Percentiles rank a stretch among this genome's conserved stretches.
These are phyloP conservation scores for Pseudogymnoascus sp. DNA, from an alignment of 2,329 filamentous ascomycete species.

Conservation along the genomic window DNA sequence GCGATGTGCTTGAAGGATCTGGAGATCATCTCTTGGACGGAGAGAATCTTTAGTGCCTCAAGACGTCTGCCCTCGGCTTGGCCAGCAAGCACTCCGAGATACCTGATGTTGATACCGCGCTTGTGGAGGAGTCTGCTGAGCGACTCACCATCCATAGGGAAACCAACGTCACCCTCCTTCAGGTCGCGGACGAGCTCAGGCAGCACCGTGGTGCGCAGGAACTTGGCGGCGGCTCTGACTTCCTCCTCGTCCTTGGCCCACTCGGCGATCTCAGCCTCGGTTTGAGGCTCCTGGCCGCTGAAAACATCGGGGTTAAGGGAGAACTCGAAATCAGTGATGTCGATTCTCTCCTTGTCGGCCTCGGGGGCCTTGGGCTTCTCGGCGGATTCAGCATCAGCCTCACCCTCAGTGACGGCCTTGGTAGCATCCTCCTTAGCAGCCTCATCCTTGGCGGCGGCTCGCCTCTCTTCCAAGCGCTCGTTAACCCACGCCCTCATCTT, in stretches of 20 bases:
- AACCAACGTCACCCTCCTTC: conserved; percentile 85
- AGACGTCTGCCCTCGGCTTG: conserved; percentile 64
- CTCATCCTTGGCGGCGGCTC: conserved; percentile 32
- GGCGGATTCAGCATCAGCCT: conserved; percentile 28
- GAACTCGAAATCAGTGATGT: conserved; percentile 80
- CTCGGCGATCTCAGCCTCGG: conserved; percentile 79
- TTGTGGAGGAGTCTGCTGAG: conserved; percentile 85
- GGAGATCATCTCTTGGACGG: conserved; percentile 88
- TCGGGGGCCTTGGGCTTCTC: conserved; percentile 18
- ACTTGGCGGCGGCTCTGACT: conserved; percentile 74
- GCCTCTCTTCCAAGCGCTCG: conserved; percentile 61
- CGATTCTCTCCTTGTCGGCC: conserved; percentile 54
- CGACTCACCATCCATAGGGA: conserved; percentile 97
- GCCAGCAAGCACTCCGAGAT: conserved; percentile 76
- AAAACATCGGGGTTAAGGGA: conserved; percentile 92
- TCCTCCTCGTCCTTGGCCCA: conserved; percentile 78
- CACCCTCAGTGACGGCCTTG: conserved; percentile 30
- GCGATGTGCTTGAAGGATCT: conserved; percentile 91
- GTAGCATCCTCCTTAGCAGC: conserved; percentile 21
- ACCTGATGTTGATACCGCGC: conserved; percentile 93
- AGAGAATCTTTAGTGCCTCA: conserved; percentile 66
- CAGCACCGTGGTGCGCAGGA: conserved; percentile 67
- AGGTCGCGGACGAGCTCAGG: conserved; percentile 82
- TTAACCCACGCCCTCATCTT: conserved; percentile 88
- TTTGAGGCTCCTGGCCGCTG: conserved; percentile 84